These are phyloP conservation scores for Fusarium nurragi DNA, from an alignment of 2,329 filamentous ascomycete genomes.

Conservation along the genomic window DNA sequence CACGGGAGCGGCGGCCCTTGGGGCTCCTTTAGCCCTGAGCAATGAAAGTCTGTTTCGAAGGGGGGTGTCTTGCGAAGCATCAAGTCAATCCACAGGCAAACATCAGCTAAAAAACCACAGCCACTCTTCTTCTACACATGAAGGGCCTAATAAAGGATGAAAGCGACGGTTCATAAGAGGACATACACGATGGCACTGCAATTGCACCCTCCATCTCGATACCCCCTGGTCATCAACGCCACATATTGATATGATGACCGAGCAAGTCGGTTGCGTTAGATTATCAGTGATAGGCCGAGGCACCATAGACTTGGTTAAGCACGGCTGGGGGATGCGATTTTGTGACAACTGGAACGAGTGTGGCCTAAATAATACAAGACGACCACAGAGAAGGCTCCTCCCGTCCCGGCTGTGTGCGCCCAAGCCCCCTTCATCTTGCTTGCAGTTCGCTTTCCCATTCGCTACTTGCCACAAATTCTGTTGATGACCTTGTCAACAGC, in stretches of 20 bases:
- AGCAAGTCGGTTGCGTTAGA: conserved; percentile 23
- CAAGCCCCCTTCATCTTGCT: conserved; percentile 23
- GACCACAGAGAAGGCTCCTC: conserved; percentile 49
- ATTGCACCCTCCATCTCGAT: conserved; percentile 1
- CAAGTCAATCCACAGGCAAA: conserved; percentile 25
- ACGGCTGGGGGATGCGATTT: conserved; percentile 15
- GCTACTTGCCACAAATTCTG: conserved; percentile 11
- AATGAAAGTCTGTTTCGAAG: conserved; percentile 34
- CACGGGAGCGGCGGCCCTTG: conserved; percentile 44
- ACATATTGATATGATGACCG: conserved; percentile 15
- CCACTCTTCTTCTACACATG: conserved; percentile 25
- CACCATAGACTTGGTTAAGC: conserved; percentile 10
- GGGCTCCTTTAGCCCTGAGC: conserved; percentile 30
- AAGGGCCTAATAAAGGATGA: neutral
- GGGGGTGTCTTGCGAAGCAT: conserved; percentile 37
- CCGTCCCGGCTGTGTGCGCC: conserved; percentile 46
- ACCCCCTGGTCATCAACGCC: neutral
- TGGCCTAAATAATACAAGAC: conserved; percentile 27
- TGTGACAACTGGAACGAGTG: conserved; percentile 28
- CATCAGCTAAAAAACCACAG: conserved; percentile 35
- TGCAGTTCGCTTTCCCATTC: conserved; percentile 17
- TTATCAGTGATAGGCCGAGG: conserved; percentile 13
- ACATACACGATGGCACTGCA: conserved; percentile 1
- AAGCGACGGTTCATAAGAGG: conserved; percentile 7
- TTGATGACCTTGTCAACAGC: conserved; percentile 23